A percentile compares a stretch with the other conserved stretches of the same genome.
phyloP scores from a whole-genome alignment of 768 basidiomycete species.

The Podaxis sp. region DNA sequence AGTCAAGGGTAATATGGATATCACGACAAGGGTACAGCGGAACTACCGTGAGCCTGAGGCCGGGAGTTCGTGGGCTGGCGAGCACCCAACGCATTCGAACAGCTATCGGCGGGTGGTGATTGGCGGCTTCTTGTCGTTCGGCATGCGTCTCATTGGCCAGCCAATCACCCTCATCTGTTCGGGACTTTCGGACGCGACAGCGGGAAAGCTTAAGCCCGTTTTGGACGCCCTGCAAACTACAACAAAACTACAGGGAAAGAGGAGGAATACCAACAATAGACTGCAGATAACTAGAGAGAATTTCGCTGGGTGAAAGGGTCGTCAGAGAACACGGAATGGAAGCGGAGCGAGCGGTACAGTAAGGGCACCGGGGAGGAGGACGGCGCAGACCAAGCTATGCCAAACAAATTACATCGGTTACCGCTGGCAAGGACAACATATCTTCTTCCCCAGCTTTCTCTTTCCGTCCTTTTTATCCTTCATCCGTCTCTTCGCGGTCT shows the following conservation, averaged over 20 bases:
- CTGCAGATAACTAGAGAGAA: background rate
- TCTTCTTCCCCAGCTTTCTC: slow-evolving; percentile 4
- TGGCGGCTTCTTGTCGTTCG: background rate
- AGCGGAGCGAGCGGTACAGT: background rate
- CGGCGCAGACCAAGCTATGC: slow-evolving; percentile 14
- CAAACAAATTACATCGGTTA: slow-evolving; percentile 21
- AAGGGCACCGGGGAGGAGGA: background rate
- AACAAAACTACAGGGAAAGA: background rate
- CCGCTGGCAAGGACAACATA: slow-evolving; percentile 5
- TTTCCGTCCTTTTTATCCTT: slow-evolving; percentile 6
- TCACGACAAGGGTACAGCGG: no score
- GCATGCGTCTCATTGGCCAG: background rate
- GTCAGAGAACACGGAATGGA: background rate
- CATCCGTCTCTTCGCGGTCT: background rate
- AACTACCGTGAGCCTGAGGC: background rate
- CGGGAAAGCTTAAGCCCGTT: background rate
- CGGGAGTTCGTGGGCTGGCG: background rate
- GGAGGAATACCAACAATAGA: no score
- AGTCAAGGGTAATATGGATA: no score
- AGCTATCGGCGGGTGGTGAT: background rate
- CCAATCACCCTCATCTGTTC: background rate
- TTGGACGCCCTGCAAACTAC: background rate
- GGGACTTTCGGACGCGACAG: background rate
- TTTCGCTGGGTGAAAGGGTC: background rate
- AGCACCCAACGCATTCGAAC: background rate